phyloP scores from a whole-genome alignment of 2,329 filamentous ascomycete genomes.

The Colletotrichum eremochloae region DNA sequence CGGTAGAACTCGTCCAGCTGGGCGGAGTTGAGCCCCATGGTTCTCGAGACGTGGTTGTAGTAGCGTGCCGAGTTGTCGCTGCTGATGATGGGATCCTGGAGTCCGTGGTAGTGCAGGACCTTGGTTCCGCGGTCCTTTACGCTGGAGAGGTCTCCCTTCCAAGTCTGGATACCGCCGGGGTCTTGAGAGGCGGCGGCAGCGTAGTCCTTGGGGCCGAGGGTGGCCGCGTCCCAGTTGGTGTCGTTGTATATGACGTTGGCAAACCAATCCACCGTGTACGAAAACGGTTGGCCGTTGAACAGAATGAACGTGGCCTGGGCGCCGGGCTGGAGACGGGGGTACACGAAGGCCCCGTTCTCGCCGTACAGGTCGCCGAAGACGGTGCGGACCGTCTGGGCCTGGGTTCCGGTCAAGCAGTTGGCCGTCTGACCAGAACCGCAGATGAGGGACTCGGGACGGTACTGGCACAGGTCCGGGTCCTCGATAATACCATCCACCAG shows the following conservation, averaged over 20 bases:
- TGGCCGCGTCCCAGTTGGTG: constrained; percentile 52
- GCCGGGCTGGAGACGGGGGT: constrained; percentile 62
- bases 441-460: constrained; percentile 57
- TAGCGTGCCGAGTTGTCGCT: constrained; percentile 61
- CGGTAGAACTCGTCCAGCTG: constrained; percentile 54
- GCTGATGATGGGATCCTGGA: constrained; percentile 57
- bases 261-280: constrained; percentile 49
- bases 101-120: constrained; percentile 62
- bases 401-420: constrained; percentile 44
- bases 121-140: constrained; percentile 58
- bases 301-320: constrained; percentile 60
- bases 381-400: constrained; percentile 53
- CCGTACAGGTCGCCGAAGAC: constrained; percentile 50
- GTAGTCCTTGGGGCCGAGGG: constrained; percentile 55
- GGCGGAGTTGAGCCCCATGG: constrained; percentile 53
- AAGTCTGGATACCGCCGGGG: constrained; percentile 56
- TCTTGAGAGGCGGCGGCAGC: constrained; percentile 49
- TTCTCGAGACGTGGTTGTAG: constrained; percentile 61
- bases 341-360: constrained; percentile 53
- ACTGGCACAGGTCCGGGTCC: constrained; percentile 45
- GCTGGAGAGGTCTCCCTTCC: constrained; percentile 54
- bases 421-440: constrained; percentile 47
- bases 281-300: constrained; percentile 53
- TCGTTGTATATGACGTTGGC: constrained; percentile 58
- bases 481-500: constrained; percentile 45